Base-by-base conservation (phyloP, 1,284 basidiomycete species). In the Irpex sp. region DNA sequence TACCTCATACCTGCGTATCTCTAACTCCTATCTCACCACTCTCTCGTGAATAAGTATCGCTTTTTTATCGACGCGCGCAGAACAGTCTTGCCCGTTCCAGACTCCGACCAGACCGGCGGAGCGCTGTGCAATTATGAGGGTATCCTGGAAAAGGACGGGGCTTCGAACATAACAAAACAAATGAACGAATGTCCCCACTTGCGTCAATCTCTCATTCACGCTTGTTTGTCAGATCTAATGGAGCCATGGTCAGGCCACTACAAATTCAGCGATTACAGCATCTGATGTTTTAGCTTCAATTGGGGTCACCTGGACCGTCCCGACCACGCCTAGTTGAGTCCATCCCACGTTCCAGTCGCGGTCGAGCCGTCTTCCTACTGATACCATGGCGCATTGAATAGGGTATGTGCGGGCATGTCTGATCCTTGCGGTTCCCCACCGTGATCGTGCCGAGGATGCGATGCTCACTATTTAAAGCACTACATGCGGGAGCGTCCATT, bases 261-360 rank as follows among this genome's bases (percentile, higher is more conserved):
- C 58, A 59, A 49, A 59, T 48, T 31, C 40, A 17, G 6, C 44
- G 40, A 38, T 36, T 51, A n/a, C 11, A 9, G n/a, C 48, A 11
- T 31, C 21, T 57, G 54, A 55, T 34, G n/a, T 26, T 7, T 21
- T 51, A 19, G 19, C 9, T 55, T 55, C 54, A 44, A 15, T 15
- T 9, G 38, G n/a, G 34, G 54, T 36, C 54, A 31, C 26, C 60
- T 61, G 54, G 60, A 61, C 36, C 60, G 60, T 60, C 60, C 38
- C 51, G 37, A 48, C 38, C 54, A 31, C 36, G n/a, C 36, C 60
- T 61, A 26, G 60, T 54, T 61, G 21, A 8, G 60, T 44, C 54
- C 38, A 57, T 48, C 34, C 55, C 37, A 54, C 52, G 37, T 38
- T 60, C 44, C 26, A 36, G 49, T 61, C 34, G 49, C 36, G 48